Evolutionary conservation across 371 early-diverging fungal genomes (phyloP).

Genomic region (Mortierella sp.): DNA sequence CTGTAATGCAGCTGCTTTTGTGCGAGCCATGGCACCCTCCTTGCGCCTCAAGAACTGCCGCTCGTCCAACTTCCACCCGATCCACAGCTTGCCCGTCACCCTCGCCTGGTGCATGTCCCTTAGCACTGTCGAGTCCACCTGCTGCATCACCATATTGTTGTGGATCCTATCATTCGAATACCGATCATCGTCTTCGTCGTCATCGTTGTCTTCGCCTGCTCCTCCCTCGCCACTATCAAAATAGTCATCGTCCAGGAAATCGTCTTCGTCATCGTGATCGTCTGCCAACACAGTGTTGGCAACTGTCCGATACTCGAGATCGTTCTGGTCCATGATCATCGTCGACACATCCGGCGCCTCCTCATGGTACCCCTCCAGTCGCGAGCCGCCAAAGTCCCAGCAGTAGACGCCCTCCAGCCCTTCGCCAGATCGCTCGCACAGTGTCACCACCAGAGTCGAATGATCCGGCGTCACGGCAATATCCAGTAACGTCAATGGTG

Average conservation of each 20-base stretch:
- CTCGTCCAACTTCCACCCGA: constrained; percentile 36
- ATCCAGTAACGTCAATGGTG: constrained; percentile 36
- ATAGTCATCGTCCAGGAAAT: neutral
- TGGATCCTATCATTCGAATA: constrained; percentile 13
- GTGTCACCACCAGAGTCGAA: constrained; percentile 38
- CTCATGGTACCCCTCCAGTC: constrained; percentile 38
- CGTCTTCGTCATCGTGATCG: neutral
- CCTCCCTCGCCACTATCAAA: neutral
- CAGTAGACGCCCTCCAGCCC: constrained; percentile 47
- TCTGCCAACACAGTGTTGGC: neutral
- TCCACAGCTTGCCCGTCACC: constrained; percentile 49
- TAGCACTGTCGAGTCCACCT: constrained; percentile 32
- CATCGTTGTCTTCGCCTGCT: neutral
- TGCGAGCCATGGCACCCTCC: neutral
- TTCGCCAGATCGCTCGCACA: constrained; percentile 38
- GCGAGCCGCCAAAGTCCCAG: constrained; percentile 47
- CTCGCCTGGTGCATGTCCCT: constrained; percentile 36
- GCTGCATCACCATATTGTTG: constrained; percentile 50
- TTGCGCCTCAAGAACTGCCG: constrained; percentile 18
- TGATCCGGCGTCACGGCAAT: constrained; percentile 44
- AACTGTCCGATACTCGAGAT: constrained; percentile 16
- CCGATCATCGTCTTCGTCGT: neutral
- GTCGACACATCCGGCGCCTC: constrained; percentile 14
- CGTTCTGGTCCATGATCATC: constrained; percentile 19
- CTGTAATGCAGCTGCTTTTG: neutral